Evolutionary conservation across 345 rosid species (phyloP), one percentile per base, ranked within the genome.

Genomic region (Sonneratia alba): DNA sequence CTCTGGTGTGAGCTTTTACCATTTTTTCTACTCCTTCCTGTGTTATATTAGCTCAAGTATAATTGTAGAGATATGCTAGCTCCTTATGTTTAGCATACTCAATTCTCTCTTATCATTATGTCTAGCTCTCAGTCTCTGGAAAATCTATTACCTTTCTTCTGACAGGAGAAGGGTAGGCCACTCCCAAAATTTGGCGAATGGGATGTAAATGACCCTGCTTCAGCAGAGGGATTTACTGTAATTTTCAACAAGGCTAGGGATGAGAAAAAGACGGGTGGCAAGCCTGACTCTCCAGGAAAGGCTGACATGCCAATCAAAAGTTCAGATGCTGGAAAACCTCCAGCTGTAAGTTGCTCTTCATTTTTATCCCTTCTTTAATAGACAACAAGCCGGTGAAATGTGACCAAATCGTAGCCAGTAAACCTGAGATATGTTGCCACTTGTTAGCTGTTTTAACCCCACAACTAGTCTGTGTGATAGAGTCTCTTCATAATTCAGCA

Each of bases 121-220:
- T 27, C 66, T 27, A 3, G 66, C 7, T 62, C 6, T 32, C 32
- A 24, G 18, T 62, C 66, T 59, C 11, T 22, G 62, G 27, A 21
- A 6, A 7, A 61, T 61, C 14, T 61, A 10, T 34, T 49, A 21
- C 13, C 40, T 69, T 47, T 69, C 22, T 55, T 36, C 53, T 56
- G 8, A 70, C 85, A 86, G 89, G 96, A 92, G 36, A 81, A 75
- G 76, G 95, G 93, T 73, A 87, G 85, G 64, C 91, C 85, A 66
- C 85, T 90, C 79, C 98, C 98, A 53, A 93, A 93, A 80, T 93
- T 93, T 74, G 98, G 98, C 66, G 98, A 93, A 81, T 93, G 98
- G 97, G 98, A 93, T 70, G 93, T 90, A 43, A 87, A 78, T 74
- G 90, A 92, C 77, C 95, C 98, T 70, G 88, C 90, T 45, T 83